Conservation (phyloP, 257 asterid species). For the Sherardia arvensis region DNA sequence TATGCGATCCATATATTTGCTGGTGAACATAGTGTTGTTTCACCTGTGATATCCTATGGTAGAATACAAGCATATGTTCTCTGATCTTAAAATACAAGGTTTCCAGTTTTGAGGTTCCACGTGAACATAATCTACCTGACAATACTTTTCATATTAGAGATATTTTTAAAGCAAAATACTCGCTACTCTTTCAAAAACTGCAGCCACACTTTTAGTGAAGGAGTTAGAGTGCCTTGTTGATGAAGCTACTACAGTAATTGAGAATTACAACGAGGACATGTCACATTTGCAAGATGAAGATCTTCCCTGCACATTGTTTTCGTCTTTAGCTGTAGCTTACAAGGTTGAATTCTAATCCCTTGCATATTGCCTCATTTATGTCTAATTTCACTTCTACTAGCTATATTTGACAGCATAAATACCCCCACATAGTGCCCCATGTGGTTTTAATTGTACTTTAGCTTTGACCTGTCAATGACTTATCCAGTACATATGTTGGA, state of each 20-base stretch:
- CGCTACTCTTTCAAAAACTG: slow-evolving; percentile 8
- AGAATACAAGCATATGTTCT: background rate
- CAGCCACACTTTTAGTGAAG: slow-evolving; percentile 41
- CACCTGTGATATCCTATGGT: no score
- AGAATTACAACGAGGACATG: slow-evolving; percentile 21
- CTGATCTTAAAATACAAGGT: background rate
- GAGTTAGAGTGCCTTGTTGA: slow-evolving; percentile 54
- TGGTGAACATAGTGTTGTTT: background rate
- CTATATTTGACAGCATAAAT: background rate
- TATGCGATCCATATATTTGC: background rate
- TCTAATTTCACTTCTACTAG: background rate
- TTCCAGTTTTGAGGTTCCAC: background rate
- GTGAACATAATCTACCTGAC: background rate
- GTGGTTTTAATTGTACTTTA: background rate
- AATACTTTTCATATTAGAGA: background rate
- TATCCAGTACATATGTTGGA: background rate
- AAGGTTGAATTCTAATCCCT: slow-evolving; percentile 19
- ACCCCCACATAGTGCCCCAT: background rate
- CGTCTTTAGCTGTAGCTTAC: slow-evolving; percentile 12
- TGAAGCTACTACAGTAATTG: slow-evolving; percentile 33
- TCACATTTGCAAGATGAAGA: slow-evolving; percentile 24
- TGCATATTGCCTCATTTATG: background rate
- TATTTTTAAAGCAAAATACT: background rate
- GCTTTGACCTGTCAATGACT: background rate
- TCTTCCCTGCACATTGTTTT: slow-evolving; percentile 16